Evolutionary conservation across 306 rosid species (phyloP), one percentile per base, ranked within the genome.

Genomic region (Morella rubra): DNA sequence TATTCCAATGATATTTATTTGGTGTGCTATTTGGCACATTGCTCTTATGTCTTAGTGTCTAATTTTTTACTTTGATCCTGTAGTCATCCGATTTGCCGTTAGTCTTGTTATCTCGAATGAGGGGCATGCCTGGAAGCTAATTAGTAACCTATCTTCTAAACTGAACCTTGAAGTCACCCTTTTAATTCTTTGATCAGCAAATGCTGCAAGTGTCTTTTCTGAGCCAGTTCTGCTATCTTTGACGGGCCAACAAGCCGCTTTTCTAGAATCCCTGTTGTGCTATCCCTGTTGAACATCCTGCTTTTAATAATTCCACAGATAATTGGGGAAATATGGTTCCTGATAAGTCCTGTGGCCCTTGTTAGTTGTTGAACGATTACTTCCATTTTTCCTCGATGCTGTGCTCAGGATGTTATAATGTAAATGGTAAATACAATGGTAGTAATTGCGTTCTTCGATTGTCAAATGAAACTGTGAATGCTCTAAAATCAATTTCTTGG

Each of bases 1-100:
- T 59, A 54, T 79, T 73, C 80, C 79, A 82, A 75, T 61, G 75
- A 76, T 80, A 85, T 73, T 80, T 67, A 76, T 72, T 81, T 80
- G 65, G 51, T 32, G 65, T 81, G 81, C 85, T 45, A 80, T 69
- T 83, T 77, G 68, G 76, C 72, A 14, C 67, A 55, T 54, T 54
- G 75, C 77, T 72, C 73, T 74, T 73, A 80, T 69, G 19, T 77
- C 62, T 76, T 24, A 41, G 24, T 65, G 58, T 68, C 22, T 41
- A 52, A 59, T 32, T 55, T 27, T 69, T 75, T 22, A 65, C 22
- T 41, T 37, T 40, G 50, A 53, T 52, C 37, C 58, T 77, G 47
- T 77, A 47, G 32, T 67, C 55, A 15, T 69, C 73, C 68, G 42
- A 59, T 84, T 66, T 72, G 68, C 59, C 66, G 7, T 65, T 54